Evolutionary conservation across 78 protist species (phyloP).

Genomic region (Chrysochromulina parva): DNA sequence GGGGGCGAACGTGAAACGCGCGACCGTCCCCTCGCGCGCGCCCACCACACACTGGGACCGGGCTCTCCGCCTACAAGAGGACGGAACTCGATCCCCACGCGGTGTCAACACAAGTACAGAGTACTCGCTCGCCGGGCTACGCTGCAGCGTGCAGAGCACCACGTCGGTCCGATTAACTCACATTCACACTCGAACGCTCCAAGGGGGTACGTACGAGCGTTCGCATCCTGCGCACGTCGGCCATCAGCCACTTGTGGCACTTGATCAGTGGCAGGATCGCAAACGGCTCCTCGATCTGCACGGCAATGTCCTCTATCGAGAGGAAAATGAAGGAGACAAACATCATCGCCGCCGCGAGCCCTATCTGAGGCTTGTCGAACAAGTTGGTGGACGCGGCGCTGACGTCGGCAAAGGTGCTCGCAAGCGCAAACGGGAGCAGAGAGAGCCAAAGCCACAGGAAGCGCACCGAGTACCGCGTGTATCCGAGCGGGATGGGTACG

Average conservation of each 20-base stretch:
- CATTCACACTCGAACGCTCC: too few species aligned
- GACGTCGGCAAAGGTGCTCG: not conserved
- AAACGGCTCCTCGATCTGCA: slow-evolving; percentile 14
- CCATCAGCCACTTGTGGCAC: not conserved
- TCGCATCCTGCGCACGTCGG: too few species aligned
- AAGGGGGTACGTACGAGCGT: too few species aligned
- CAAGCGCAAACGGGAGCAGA: not conserved
- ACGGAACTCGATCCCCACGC: too few species aligned
- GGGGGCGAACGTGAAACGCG: too few species aligned
- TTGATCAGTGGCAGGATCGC: not conserved
- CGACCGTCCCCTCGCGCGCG: too few species aligned
- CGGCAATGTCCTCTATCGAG: slow-evolving; percentile 1
- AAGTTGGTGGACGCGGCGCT: not conserved
- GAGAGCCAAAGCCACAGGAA: slow-evolving; percentile 1
- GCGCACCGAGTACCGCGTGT: not conserved
- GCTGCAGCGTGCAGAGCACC: too few species aligned
- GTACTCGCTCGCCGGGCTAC: too few species aligned
- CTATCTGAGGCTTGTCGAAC: not conserved
- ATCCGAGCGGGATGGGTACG: slow-evolving; percentile 1
- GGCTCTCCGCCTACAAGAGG: too few species aligned
- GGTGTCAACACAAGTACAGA: too few species aligned
- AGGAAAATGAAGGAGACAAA: not conserved
- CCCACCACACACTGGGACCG: too few species aligned
- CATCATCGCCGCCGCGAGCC: not conserved
- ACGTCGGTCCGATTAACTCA: too few species aligned